Base-by-base conservation (phyloP, 257 asterid species). In the Handroanthus guayacan region DNA sequence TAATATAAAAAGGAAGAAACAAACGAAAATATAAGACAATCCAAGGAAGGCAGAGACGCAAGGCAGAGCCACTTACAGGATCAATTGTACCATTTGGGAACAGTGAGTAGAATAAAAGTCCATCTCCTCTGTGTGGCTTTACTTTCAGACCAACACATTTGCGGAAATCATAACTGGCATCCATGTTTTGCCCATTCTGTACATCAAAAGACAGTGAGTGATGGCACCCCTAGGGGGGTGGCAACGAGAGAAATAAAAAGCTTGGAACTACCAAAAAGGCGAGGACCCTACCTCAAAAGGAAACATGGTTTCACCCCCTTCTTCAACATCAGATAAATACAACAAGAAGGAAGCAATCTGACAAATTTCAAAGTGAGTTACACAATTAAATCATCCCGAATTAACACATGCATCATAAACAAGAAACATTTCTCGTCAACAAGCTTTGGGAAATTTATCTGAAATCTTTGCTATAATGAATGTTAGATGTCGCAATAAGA, bases 241-340 rank as follows among this genome's bases (percentile, higher is more conserved):
- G 9, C 36, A 71, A 75, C 6, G 3, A 37, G 60, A 65, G 68
- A 56, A 61, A 65, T 39, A 36, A 31, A 36, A 67, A 41, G 41
- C 36, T 62, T 57, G 66, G 60, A 75, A 69, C 50, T 36, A 56
- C 71, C 60, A 45, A 51, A 62, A 6, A 47, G 12, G 47, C 18
- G 5, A 71, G 48, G 36, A 20, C 56, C 75, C 75, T 85, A 89
- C 99, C 97, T 92, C 97, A 36, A 82, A 93, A 25, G 99, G 99
- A 60, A 95, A 95, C 96, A 95, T 87, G 78, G 99, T 95, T 84
- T 95, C 98, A 47, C 99, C 98, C 52, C 99, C 98, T 87, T 95
- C 96, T 79, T 92, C 93, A 79, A 95, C 99, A 79, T 93, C 96
- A 17, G 98, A 91, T 77, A 95, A 81, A 84, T 95, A 95, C 74